Conservation (phyloP, 2,329 filamentous ascomycete genomes). For the Xenoacremonium recifei region DNA sequence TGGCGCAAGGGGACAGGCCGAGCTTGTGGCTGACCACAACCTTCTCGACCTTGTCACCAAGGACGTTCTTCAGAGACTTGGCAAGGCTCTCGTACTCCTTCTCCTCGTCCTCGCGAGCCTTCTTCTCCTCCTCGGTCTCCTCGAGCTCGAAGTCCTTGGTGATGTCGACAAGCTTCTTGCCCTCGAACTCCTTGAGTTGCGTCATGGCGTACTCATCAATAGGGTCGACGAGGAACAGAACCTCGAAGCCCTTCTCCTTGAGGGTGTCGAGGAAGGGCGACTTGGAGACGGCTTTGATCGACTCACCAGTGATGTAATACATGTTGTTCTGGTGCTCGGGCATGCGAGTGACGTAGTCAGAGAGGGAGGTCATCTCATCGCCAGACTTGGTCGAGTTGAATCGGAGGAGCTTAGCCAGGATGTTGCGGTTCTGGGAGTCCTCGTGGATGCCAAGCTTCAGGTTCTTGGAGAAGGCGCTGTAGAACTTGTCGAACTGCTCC, state of each 20-base stretch:
- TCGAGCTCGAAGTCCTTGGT: constrained; percentile 99
- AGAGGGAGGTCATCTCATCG: constrained; percentile 89
- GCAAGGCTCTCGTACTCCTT: constrained; percentile 95
- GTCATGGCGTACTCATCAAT: constrained; percentile 99
- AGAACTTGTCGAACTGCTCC: constrained; percentile 99
- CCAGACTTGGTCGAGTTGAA: constrained; percentile 99
- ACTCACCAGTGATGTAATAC: constrained; percentile 99
- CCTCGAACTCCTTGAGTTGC: constrained; percentile 99
- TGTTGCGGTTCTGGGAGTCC: constrained; percentile 92
- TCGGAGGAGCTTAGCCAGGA: constrained; percentile 95
- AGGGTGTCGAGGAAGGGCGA: constrained; percentile 98
- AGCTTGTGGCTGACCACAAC: constrained; percentile 99
- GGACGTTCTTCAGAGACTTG: constrained; percentile 98
- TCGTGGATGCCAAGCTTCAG: constrained; percentile 99
- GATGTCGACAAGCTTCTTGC: constrained; percentile 99
- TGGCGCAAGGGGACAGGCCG: constrained; percentile 89
- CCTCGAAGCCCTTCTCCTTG: constrained; percentile 99
- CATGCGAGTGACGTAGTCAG: constrained; percentile 99
- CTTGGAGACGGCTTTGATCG: constrained; percentile 95
- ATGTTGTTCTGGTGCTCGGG: constrained; percentile 99
- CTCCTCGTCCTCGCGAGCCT: constrained; percentile 89
- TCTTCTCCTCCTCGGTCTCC: constrained; percentile 99
- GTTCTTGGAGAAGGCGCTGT: constrained; percentile 99
- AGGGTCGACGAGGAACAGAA: constrained; percentile 98
- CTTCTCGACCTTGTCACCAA: constrained; percentile 99